Base-by-base conservation (phyloP, 352 stramenopile genomes). In the Globisporangium okanoganense region DNA sequence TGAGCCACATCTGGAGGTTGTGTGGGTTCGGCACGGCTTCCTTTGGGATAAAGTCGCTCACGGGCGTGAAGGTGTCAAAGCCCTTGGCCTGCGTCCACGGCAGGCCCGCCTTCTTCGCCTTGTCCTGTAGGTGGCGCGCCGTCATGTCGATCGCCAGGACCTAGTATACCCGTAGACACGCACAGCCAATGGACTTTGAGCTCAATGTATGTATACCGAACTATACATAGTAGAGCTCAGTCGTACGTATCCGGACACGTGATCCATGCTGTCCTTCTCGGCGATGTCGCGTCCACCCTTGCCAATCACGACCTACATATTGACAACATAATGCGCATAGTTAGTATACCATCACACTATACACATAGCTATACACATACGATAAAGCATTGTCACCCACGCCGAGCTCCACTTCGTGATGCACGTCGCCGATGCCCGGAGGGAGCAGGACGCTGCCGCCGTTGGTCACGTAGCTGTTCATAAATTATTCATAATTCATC, bases 371-470 rank as follows among this genome's bases (percentile, higher is more conserved):
- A 51, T 51, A 14, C 45, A 20, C 4, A 50, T n/a, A 22, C 29
- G n/a, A 35, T 25, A 16, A 54, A 29, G 24, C 2, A 18, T 0
- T 24, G 20, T 1, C 12, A 73, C 75, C 27, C 64, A 90, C 79
- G 25, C 82, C 85, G 18, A 95, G 76, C 49, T 95, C 85, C 35
- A 95, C 83, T 75, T 95, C 85, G 69, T 95, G 82, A 45, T 95
- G 85, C 49, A 95, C 82, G 27, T 82, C 75, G 7, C 82, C 83
- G 31, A 91, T 88, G 18, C 75, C 81, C 14, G 82, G 75, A 35
- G 83, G 82, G 4, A 92, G 66, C 57, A 88, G 54, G 49, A 94
- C 82, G 16, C 59, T 79, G 24, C 73, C 72, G 48, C 78, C 79
- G 56, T 88, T 79, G 20, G 63, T 51, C 31, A 91, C 71, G 61